These are phyloP conservation scores for Porcisia hertigi DNA, from an alignment of 208 protist species.

Conservation along the genomic window DNA sequence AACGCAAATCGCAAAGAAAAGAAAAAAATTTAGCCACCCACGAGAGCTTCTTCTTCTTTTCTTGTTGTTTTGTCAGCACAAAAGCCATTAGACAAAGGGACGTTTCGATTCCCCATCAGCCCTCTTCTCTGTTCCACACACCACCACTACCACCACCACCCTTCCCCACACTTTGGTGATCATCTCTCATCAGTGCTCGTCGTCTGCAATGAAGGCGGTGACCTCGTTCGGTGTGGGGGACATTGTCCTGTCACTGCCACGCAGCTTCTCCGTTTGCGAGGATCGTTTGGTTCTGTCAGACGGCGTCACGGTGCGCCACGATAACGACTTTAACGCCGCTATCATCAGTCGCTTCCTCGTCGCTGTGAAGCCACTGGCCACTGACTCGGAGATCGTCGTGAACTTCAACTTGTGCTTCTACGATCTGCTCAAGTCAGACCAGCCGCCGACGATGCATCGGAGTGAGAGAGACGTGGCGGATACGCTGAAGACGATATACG, in stretches of 20 bases:
- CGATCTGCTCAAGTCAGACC: slow-evolving; percentile 34
- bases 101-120: not conserved
- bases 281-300: slow-evolving; percentile 56
- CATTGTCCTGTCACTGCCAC: slow-evolving; percentile 63
- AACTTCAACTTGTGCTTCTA: slow-evolving; percentile 80
- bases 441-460: not conserved
- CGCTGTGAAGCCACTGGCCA: slow-evolving; percentile 40
- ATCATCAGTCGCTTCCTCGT: slow-evolving; percentile 83
- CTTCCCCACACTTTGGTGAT: not conserved
- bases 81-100: not conserved
- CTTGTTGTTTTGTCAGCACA: not conserved
- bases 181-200: not conserved
- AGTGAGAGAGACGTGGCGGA: not conserved
- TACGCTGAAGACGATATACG: not conserved
- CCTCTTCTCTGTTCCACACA: not conserved
- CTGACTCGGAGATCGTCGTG: slow-evolving; percentile 50
- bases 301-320: slow-evolving; percentile 45
- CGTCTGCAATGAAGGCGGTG: slow-evolving; percentile 45
- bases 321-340: slow-evolving; percentile 65
- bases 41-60: too few relatives aligned
- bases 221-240: slow-evolving; percentile 51
- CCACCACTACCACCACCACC: not conserved
- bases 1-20: not conserved
- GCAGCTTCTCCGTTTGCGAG: slow-evolving; percentile 35
- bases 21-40: not conserved